Base-by-base conservation (phyloP, 139 green algal species). In the Spirogloea muscicola region DNA sequence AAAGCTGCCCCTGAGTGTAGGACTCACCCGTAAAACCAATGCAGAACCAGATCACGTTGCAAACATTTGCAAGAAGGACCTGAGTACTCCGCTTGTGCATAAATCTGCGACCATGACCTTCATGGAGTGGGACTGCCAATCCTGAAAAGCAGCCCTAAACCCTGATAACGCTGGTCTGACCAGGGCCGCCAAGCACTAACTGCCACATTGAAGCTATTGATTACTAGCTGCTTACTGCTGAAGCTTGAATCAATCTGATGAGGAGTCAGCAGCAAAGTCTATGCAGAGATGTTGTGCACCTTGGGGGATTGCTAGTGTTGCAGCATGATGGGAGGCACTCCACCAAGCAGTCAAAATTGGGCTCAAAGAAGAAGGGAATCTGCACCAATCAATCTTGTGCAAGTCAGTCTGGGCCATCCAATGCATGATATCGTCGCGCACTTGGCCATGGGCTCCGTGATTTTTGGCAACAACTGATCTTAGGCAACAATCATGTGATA, bases 361-460 rank as follows among this genome's bases (percentile, higher is more conserved):
- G 76, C 60, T 92, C 88, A 44, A 94, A 93, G 81, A 97, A 97
- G 83, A 94, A 96, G 0, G 92, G 72, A 9, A 86, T 75, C 38
- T 75, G 16, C 37, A 73, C 31, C 5, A 6, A n/a, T n/a, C n/a
- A n/a, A n/a, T n/a, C n/a, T n/a, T n/a, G n/a, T n/a, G n/a, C n/a
- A n/a, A n/a, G n/a, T n/a, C n/a, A n/a, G n/a, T n/a, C n/a, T n/a
- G n/a, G n/a, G n/a, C n/a, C n/a, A n/a, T n/a, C n/a, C n/a, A n/a
- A n/a, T n/a, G n/a, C n/a, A n/a, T n/a, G n/a, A n/a, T n/a, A n/a
- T n/a, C n/a, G n/a, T n/a, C n/a, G n/a, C n/a, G n/a, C n/a, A n/a
- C n/a, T n/a, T n/a, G n/a, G n/a, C n/a, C n/a, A n/a, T n/a, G n/a
- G n/a, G n/a, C n/a, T n/a, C n/a, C n/a, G n/a, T n/a, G n/a, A n/a